Evolutionary conservation across 495 filamentous ascomycete genomes (phyloP), one percentile per base, ranked within the genome.

Genomic region (Pyrenula massariospora): DNA sequence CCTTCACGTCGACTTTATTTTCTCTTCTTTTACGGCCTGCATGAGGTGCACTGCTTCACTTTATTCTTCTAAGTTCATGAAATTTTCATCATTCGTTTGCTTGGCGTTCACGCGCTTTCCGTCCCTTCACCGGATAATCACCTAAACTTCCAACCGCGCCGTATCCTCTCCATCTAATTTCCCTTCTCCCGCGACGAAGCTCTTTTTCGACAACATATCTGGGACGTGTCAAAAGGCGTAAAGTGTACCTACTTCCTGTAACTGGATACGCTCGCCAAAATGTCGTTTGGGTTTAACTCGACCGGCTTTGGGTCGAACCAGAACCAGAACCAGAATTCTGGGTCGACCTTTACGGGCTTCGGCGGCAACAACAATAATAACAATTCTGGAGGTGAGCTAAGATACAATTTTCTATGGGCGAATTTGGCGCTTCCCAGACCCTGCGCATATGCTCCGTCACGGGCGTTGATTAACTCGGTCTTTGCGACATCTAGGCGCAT

Each of bases 401-500:
- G 11, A 2, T 22, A 8, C 25, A 0, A 19, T 0, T 2, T 59
- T 59, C 55, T 10, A 12, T n/a, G n/a, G 12, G 11, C 42, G 51
- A 24, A 24, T 24, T 15, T 25, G 12, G 24, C 48, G 21, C 12
- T 57, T 50, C 36, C 47, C 12, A n/a, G 22, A n/a, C 23, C 1
- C 54, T 25, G 22, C 58, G 10, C 57, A 63, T 58, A 63, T n/a
- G n/a, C n/a, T n/a, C n/a, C n/a, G 61, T 65, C 60, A 53, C 50
- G 25, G n/a, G 24, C 54, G 12, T 36, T 22, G 54, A 77, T 71
- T 76, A 71, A 78, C 73, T 65, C 65, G 65, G 64, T 70, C 62
- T 61, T 62, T 60, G 62, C 61, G 66, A 71, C 64, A 68, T 78
- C 65, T 77, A 83, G 81, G 79, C 71, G 83, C 83, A 74, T 81